Evolutionary conservation across 768 basidiomycete genomes (phyloP).

Genomic region (Coprinopsis sp.): DNA sequence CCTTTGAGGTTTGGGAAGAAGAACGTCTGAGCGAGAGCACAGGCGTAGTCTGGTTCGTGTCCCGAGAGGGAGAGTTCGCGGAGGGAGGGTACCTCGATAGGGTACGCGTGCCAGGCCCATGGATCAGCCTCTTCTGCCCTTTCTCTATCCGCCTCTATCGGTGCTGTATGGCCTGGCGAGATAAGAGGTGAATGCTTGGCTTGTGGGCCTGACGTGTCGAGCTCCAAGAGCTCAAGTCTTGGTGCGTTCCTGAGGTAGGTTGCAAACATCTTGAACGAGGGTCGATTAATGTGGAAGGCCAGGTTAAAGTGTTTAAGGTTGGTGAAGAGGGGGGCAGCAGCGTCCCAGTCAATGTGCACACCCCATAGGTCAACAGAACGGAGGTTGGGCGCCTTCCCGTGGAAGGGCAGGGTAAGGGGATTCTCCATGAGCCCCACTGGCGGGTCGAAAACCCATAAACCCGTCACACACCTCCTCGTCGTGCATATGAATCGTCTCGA

Average conservation of each 20-base stretch:
- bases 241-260: constrained; percentile 51
- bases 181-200: constrained; percentile 16
- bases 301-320: constrained; percentile 52
- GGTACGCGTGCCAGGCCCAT: constrained; percentile 33
- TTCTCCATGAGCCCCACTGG: constrained; percentile 31
- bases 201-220: constrained; percentile 55
- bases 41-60: constrained; percentile 34
- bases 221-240: constrained; percentile 45
- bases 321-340: constrained; percentile 37
- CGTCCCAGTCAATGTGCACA: constrained; percentile 65
- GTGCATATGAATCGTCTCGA: constrained; percentile 52
- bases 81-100: constrained; percentile 38
- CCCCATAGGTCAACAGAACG: constrained; percentile 54
- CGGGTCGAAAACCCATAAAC: constrained; percentile 32
- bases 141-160: constrained; percentile 21
- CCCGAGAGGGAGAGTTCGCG: constrained; percentile 34
- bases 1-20: constrained; percentile 34
- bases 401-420: constrained; percentile 46
- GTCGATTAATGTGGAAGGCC: constrained; percentile 58
- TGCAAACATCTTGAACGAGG: constrained; percentile 48
- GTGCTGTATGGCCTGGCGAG: constrained; percentile 4
- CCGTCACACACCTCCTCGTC: constrained; percentile 49
- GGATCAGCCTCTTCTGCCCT: constrained; percentile 30
- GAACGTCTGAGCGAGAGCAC: constrained; percentile 34
- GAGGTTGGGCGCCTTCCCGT: constrained; percentile 51